Evolutionary conservation across 129 eudicot genomes (phyloP).

Genomic region (Lactuca saligna): DNA sequence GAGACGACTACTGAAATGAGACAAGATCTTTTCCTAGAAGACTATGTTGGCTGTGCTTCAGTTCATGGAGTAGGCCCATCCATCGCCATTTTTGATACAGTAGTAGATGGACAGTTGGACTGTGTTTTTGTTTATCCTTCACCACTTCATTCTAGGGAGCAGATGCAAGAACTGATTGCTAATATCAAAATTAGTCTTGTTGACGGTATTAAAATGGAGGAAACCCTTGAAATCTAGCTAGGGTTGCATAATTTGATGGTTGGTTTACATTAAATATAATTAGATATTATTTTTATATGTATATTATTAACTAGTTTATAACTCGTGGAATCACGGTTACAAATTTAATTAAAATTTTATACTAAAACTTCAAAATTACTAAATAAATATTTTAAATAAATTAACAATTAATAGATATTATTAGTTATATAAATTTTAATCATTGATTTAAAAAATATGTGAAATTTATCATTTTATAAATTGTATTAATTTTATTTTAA

Average conservation of each 20-base stretch:
- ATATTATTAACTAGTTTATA: too few species aligned
- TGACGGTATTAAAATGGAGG: constrained; percentile 31
- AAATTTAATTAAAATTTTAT: too few species aligned
- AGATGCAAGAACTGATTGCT: constrained; percentile 40
- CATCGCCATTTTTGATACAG: constrained; percentile 40
- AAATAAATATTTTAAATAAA: too few species aligned
- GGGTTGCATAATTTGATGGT: constrained; percentile 15
- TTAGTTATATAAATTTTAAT: too few species aligned
- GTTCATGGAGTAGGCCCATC: constrained; percentile 49
- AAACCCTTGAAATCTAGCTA: constrained; percentile 17
- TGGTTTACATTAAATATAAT: constrained; percentile 10
- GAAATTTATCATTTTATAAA: too few species aligned
- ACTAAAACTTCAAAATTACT: too few species aligned
- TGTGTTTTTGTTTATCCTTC: constrained; percentile 47
- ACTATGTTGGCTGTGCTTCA: constrained; percentile 42
- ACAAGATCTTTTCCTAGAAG: constrained; percentile 39
- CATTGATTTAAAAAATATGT: too few species aligned
- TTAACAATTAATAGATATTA: too few species aligned
- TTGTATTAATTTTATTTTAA: too few species aligned
- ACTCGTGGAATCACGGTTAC: too few species aligned
- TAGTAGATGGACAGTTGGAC: constrained; percentile 39
- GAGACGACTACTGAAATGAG: constrained; percentile 32
- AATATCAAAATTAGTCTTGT: constrained; percentile 32
- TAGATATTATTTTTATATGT: not conserved
- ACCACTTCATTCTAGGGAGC: constrained; percentile 55